Base-by-base conservation (phyloP, 73 alveolate genomes). In the Paramecium octaurelia region DNA sequence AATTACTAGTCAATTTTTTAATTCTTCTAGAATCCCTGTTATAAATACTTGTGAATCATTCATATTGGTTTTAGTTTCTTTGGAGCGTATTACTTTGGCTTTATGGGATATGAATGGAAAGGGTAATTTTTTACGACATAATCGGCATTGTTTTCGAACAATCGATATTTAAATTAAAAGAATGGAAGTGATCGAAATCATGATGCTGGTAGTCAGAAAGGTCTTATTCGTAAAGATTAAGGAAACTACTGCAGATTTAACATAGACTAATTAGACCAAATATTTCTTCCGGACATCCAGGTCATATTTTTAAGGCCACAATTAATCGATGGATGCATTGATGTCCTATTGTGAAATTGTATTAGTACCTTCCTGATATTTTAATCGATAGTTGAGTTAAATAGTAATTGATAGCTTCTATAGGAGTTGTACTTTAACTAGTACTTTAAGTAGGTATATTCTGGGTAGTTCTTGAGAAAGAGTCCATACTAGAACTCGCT, bases 401-500 rank as follows among this genome's bases (percentile, higher is more conserved):
- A n/a, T 36, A 36, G 20, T 7, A 40, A 20, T 36, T 29, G 34
- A 73, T 73, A 73, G 10, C 87, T 73, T 73, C 46, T 73, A 20
- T 35, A 73, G 8, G 87, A 73, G 35, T 73, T 73, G 8, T 73
- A 73, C 35, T 73, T 73, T 36, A 73, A 43, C 12, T 34, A 14
- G 10, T 73, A 73, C 21, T 73, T 73, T 36, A 73, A 73, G 21
- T 38, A 29, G n/a, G 40, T 35, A n/a, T 29, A 73, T 38, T 73
- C 40, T 20, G 87, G 87, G 14, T 73, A 29, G 3, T 36, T 20
- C 46, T 73, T 35, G 6, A 73, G 36, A 73, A 36, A 73, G 8
- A 40, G 34, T 9, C 87, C 87, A 36, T 73, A 73, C 35, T 73
- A 29, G 27, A 73, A 73, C n/a, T 73, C 87, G 6, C 87, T 38